Evolutionary conservation across 1,284 basidiomycete genomes (phyloP), one percentile per base, ranked within the genome.

Genomic region (Ustilago loliicola): DNA sequence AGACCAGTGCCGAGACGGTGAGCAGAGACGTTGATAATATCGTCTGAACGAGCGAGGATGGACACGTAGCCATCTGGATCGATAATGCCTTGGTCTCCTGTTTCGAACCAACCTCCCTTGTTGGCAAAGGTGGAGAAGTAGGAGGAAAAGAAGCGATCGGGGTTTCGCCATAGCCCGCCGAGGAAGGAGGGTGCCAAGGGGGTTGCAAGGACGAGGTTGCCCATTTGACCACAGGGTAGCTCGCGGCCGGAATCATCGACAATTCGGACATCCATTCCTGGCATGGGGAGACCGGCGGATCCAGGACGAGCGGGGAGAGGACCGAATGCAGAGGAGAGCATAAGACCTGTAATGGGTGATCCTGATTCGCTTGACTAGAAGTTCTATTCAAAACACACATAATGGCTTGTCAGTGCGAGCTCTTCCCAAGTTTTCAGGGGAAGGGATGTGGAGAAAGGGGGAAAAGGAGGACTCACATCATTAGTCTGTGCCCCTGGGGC

Each of bases 21-120:
- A 5, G 80, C 84, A 8, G 81, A 74, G 48, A 84, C 82, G 30
- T 84, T 81, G 71, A 79, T 79, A 38, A 82, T 72, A 62, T 85
- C 83, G 69, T 85, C 83, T 9, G 70, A 67, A 13, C 83, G 68
- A 0, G 80, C 77, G 15, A 83, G 66, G 65, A 85, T 80, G 21
- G 77, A 80, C 15, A 83, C 62, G 68, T 84, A 85, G n/a, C 84
- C 83, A 23, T 85, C 75, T 1, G 69, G 62, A 55, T 85, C 82
- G 30, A 80, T 73, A 36, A 80, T 59, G 25, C 80, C 84, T 32
- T 80, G 77, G 53, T 85, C 84, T 15, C 84, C 84, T 17, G 83
- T 85, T 40, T 83, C 83, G 62, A 84, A 85, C 77, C 77, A 85
- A 11, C 75, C 83, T 21, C 84, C 84, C 42, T 84, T 83, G 27